Conservation (phyloP, 805 yeast species). For the Hanseniaspora thailandica region DNA sequence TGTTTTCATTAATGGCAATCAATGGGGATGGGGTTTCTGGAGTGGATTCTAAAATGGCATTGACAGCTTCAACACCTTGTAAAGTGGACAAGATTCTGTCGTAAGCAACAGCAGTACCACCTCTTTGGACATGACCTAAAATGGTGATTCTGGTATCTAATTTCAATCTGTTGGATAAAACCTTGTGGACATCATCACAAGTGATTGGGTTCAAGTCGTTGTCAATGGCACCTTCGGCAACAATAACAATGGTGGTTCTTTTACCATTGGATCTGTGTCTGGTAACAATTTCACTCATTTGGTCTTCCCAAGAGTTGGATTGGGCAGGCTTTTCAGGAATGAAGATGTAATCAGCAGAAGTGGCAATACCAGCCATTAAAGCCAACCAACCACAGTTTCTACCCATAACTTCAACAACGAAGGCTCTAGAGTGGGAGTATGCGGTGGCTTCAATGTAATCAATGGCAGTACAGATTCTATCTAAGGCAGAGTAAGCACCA, state of each 20-base stretch:
- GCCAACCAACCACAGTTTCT: constrained; percentile 99
- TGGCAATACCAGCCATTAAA: constrained; percentile 91
- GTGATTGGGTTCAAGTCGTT: constrained; percentile 68
- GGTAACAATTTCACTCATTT: constrained; percentile 59
- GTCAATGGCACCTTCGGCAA: constrained; percentile 95
- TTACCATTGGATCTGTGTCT: constrained; percentile 80
- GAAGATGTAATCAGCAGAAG: constrained; percentile 88
- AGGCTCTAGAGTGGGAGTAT: constrained; percentile 90
- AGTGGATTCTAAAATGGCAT: constrained; percentile 77
- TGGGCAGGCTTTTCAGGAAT: constrained; percentile 89
- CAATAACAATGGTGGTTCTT: constrained; percentile 89
- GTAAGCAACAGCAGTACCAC: constrained; percentile 94
- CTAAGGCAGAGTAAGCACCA: constrained; percentile 70
- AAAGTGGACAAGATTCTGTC: constrained; percentile 85
- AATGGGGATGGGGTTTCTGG: constrained; percentile 90
- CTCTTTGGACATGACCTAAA: constrained; percentile 95
- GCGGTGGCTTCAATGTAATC: constrained; percentile 98
- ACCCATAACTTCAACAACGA: constrained; percentile 98
- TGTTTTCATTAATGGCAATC: constrained; percentile 81
- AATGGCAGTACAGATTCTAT: constrained; percentile 57
- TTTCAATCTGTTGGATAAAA: constrained; percentile 62
- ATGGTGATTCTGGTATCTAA: constrained; percentile 92
- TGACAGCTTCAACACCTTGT: constrained; percentile 96
- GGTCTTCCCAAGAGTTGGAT: constrained; percentile 63
- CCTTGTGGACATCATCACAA: constrained; percentile 68